Evolutionary conservation across 2,329 filamentous ascomycete genomes (phyloP), one percentile per base, ranked within the genome.

Genomic region (Neurospora sp.): DNA sequence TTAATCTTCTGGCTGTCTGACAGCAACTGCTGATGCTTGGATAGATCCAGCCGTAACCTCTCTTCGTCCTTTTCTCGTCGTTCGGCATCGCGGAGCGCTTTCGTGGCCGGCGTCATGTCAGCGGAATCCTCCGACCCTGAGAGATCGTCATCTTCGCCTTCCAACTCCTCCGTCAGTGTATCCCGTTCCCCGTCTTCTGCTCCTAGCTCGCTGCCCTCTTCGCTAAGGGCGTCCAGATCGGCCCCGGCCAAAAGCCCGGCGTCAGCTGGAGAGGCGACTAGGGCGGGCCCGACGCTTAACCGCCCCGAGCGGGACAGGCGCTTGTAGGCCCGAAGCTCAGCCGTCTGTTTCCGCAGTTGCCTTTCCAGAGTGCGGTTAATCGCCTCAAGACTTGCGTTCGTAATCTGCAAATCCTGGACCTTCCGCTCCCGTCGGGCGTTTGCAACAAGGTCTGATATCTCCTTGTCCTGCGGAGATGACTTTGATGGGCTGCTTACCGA

Each of bases 1-100:
- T 97, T 98, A 84, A 98, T 93, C 82, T 93, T 96, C 77, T 97
- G 93, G 74, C 91, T 96, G 78, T 97, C 94, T 46, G 93, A 83
- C 8, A 99, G 86, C 1, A 98, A 83, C 76, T 97, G 91, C 74
- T 93, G 92, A 78, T 99, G 96, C 77, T 94, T 95, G 3, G 89
- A 87, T 0, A 99, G 85, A 79, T 99, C 96, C 4, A 93, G 85
- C 74, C 91, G 88, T n/a, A 98, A 83, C 38, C 92, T 88, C 74
- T 90, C 90, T 78, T 97, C 93, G 73, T 98, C 95, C 68, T 87
- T 87, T 67, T 88, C 86, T n/a, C 89, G 86, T 72, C 92, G 83
- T 76, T 84, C 75, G 76, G 83, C 71, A 80, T 88, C 76, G 74
- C 79, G 78, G 72, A 81, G 77, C 43, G 80, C 81, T 37, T 81